Conservation (phyloP, 495 filamentous ascomycete species). For the Mycothermus thermophilus region DNA sequence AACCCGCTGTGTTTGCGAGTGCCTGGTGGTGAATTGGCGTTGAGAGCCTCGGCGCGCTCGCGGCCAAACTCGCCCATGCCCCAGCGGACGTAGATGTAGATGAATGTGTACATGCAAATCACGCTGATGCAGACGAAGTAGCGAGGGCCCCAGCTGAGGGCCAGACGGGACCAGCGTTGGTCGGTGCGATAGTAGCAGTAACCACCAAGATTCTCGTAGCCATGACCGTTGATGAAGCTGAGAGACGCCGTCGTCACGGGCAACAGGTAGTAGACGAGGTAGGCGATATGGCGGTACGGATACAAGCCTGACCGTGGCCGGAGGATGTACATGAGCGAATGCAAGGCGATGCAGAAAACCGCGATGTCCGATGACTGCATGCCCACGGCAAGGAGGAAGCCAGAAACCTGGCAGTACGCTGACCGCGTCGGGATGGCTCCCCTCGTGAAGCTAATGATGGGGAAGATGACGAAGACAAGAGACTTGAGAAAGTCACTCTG, state of each 20-base stretch:
- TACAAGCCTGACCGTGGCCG: slow-evolving; percentile 49
- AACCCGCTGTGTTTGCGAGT: too few relatives aligned
- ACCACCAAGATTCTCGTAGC: slow-evolving; percentile 46
- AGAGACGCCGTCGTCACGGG: slow-evolving; percentile 45
- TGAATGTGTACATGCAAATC: slow-evolving; percentile 45
- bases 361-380: slow-evolving; percentile 57
- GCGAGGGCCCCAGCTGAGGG: slow-evolving; percentile 56
- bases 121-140: slow-evolving; percentile 53
- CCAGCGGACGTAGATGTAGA: slow-evolving; percentile 51
- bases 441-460: slow-evolving; percentile 36
- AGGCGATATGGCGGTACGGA: slow-evolving; percentile 44
- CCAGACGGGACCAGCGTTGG: slow-evolving; percentile 50
- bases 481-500: slow-evolving; percentile 56
- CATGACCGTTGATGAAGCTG: slow-evolving; percentile 45
- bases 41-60: too few relatives aligned
- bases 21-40: too few relatives aligned
- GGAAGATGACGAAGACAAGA: slow-evolving; percentile 48
- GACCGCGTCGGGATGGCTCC: slow-evolving; percentile 36
- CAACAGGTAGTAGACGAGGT: slow-evolving; percentile 39
- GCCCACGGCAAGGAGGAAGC: slow-evolving; percentile 49
- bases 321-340: slow-evolving; percentile 56
- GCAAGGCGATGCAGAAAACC: slow-evolving; percentile 55
- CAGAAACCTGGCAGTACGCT: slow-evolving; percentile 50
- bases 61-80: slow-evolving; percentile 19
- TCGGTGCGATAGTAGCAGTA: slow-evolving; percentile 54